Percentiles rank a stretch among this genome's conserved stretches.
These are phyloP conservation scores for Neofusicoccum sp. DNA, from an alignment of 2,329 filamentous ascomycete species.

Conservation along the genomic window DNA sequence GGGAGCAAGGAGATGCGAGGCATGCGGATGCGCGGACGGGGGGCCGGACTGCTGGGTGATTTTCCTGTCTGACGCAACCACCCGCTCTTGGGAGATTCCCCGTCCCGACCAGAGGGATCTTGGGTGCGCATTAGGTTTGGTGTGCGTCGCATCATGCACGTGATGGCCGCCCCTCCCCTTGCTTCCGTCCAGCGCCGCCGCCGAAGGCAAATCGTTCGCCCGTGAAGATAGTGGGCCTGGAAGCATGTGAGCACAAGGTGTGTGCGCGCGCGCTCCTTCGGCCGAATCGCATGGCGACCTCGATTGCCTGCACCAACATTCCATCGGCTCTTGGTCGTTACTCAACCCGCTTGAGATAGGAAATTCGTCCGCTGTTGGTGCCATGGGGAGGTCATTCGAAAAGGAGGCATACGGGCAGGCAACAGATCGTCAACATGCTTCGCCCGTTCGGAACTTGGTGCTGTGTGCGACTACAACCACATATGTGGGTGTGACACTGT, in stretches of 20 bases:
- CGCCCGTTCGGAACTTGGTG: slow-evolving; percentile 1
- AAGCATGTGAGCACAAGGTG: not conserved
- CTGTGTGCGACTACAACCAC: slow-evolving; percentile 10
- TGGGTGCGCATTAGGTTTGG: slow-evolving; percentile 12
- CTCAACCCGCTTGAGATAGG: slow-evolving; percentile 8
- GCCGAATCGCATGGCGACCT: not conserved
- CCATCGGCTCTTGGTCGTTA: not conserved
- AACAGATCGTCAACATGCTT: slow-evolving; percentile 4
- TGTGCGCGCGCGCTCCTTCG: not conserved
- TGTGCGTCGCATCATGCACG: slow-evolving; percentile 14
- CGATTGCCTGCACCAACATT: slow-evolving; percentile 1
- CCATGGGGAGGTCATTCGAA: slow-evolving; percentile 4
- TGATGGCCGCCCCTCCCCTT: slow-evolving; percentile 2
- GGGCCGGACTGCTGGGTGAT: slow-evolving; percentile 12
- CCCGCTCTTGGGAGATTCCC: not conserved
- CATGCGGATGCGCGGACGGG: slow-evolving; percentile 12
- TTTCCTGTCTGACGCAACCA: slow-evolving; percentile 16
- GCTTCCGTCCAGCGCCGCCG: not conserved
- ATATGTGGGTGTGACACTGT: slow-evolving; percentile 1
- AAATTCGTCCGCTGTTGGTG: not conserved
- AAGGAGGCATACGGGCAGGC: slow-evolving; percentile 3
- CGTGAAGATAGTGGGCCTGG: slow-evolving; percentile 9
- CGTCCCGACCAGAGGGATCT: slow-evolving; percentile 1
- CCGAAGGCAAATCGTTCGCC: not conserved
- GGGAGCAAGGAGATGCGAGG: slow-evolving; percentile 14